Conservation (phyloP, 768 basidiomycete genomes). For the Lanmaoa rubissima region DNA sequence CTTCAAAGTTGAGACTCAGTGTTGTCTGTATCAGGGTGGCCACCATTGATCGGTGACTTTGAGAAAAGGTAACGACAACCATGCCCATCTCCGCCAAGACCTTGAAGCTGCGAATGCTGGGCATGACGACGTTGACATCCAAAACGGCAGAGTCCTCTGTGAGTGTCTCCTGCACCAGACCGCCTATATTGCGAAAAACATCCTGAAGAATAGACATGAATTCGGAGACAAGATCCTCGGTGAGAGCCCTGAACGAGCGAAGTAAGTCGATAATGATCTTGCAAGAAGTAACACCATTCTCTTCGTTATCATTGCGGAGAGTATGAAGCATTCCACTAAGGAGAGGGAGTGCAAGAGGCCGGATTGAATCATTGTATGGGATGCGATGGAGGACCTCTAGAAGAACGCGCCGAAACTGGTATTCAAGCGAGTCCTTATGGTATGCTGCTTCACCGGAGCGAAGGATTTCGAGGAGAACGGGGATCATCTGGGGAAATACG, state of each 20-base stretch:
- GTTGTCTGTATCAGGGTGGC: slow-evolving; percentile 65
- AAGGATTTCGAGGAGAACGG: slow-evolving; percentile 69
- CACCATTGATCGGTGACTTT: slow-evolving; percentile 69
- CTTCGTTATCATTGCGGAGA: slow-evolving; percentile 90
- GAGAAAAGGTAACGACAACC: slow-evolving; percentile 87
- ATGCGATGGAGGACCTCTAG: slow-evolving; percentile 90
- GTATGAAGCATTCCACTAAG: slow-evolving; percentile 81
- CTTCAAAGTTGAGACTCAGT: slow-evolving; percentile 75
- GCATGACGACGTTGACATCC: slow-evolving; percentile 59
- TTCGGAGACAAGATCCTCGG: slow-evolving; percentile 71
- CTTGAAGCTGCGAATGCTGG: slow-evolving; percentile 85
- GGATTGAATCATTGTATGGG: slow-evolving; percentile 75
- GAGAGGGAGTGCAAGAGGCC: slow-evolving; percentile 62
- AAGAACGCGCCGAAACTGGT: slow-evolving; percentile 81
- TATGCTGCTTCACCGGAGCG: slow-evolving; percentile 65
- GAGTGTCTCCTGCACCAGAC: slow-evolving; percentile 72
- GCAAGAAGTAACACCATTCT: slow-evolving; percentile 86
- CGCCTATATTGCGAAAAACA: slow-evolving; percentile 69
- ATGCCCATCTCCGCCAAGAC: slow-evolving; percentile 92
- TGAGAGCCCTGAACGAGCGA: slow-evolving; percentile 68
- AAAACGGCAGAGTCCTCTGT: slow-evolving; percentile 57
- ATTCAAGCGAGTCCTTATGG: slow-evolving; percentile 65
- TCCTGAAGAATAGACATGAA: slow-evolving; percentile 82
- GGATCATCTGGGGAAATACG: slow-evolving; percentile 69
- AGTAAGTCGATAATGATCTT: slow-evolving; percentile 90